Percentiles rank a stretch among this genome's conserved stretches.
phyloP scores from a whole-genome alignment of 306 rosid genomes.

The Fagus crenata region DNA sequence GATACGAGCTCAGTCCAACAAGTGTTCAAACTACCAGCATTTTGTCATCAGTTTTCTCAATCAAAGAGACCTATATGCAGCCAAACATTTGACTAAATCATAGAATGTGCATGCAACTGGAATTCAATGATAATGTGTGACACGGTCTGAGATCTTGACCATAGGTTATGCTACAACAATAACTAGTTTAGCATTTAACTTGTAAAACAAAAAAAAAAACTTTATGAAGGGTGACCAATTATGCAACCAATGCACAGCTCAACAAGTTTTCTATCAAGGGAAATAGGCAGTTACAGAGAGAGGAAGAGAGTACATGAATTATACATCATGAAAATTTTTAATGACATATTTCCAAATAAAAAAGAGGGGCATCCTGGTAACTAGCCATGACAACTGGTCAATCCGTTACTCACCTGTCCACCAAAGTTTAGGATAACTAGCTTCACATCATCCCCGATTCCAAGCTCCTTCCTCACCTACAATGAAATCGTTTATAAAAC shows the following conservation, averaged over 20 bases:
- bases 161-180: neutral
- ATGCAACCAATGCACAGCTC: slow-evolving; percentile 5
- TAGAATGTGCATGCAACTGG: neutral
- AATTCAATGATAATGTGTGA: neutral
- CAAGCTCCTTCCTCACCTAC: slow-evolving; percentile 86
- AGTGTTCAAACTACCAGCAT: neutral
- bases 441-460: slow-evolving; percentile 64
- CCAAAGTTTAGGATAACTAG: slow-evolving; percentile 92
- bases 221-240: neutral
- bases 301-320: neutral
- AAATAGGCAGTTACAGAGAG: neutral
- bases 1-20: neutral
- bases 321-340: neutral
- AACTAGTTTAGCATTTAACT: neutral
- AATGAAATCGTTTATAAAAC: slow-evolving; percentile 24
- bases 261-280: neutral
- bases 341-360: neutral
- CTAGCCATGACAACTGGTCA: neutral
- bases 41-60: neutral
- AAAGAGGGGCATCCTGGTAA: slow-evolving; percentile 21
- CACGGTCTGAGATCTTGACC: neutral
- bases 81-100: neutral
- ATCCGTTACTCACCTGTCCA: slow-evolving; percentile 67
- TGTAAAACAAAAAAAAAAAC: neutral
- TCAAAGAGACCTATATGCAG: neutral